Evolutionary conservation across 2,329 filamentous ascomycete species (phyloP), one percentile per base, ranked within the genome.

Genomic region (Fusarium burgessii): DNA sequence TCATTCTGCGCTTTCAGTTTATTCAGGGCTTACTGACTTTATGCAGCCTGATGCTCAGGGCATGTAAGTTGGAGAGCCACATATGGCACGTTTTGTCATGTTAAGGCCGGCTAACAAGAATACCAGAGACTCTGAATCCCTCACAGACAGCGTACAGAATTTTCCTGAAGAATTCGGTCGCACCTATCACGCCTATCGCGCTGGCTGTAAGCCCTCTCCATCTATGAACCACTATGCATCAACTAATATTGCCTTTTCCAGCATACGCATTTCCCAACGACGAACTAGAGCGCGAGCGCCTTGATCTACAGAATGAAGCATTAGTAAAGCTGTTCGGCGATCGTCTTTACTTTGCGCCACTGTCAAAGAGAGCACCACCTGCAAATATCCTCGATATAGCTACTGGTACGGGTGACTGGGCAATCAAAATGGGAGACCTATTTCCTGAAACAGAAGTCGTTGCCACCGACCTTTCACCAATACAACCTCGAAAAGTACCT

Each of bases 401-500:
- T 17, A 86, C 84, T 1, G 84, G 84, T 7, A 81, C 80, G 4
- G 84, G 84, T 1, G 86, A 88, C 68, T 91, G 90, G 90, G 89
- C 90, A 15, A 89, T 93, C 62, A 88, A 91, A 74, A 87, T 93
- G 82, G 89, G 88, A 72, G 87, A 90, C 71, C 75, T 82, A 51
- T 92, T 90, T 65, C 90, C 90, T 15, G 76, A 84, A 7, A 82
- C 90, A 14, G 80, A 85, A 66, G 84, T 93, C 33, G 85, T 86
- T 51, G 91, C 89, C 35, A 91, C 88, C 12, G 91, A 93, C 74
- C 83, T 93, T 9, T 92, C 90, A 2, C 90, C 90, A 3, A 89
- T 92, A 29, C 91, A 93, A 75, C 90, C 90, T 5, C 81, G 82
- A 7, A 83, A 87, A 50, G 90, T 93, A 2, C 92, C 92, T 1